Conservation (phyloP, 2,329 filamentous ascomycete genomes). For the Diaporthe humulicola region DNA sequence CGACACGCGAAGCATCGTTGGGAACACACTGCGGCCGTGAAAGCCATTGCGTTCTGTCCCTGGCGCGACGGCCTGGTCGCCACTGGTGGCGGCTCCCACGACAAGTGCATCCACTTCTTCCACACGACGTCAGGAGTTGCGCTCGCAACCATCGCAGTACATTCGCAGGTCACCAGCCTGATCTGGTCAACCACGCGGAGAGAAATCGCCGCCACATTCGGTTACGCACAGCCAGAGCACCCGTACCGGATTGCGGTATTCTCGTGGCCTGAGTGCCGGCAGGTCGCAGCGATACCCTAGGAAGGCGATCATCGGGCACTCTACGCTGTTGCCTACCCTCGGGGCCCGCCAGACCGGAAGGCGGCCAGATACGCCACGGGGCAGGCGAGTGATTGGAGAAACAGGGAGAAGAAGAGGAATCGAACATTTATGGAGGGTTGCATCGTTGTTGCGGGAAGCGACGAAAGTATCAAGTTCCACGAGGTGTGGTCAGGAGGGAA, state of each 20-base stretch:
- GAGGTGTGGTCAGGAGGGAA: constrained; percentile 85
- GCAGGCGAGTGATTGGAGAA: constrained; percentile 45
- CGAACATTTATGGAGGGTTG: constrained; percentile 80
- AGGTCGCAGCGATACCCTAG: constrained; percentile 89
- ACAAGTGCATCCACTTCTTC: constrained; percentile 96
- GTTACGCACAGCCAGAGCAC: constrained; percentile 92
- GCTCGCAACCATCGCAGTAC: constrained; percentile 91
- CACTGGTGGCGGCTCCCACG: constrained; percentile 92
- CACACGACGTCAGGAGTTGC: constrained; percentile 86
- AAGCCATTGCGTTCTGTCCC: constrained; percentile 96
- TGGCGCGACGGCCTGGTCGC: constrained; percentile 91
- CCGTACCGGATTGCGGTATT: constrained; percentile 92
- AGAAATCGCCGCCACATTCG: constrained; percentile 94
- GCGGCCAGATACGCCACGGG: constrained; percentile 57
- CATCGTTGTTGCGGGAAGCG: constrained; percentile 91
- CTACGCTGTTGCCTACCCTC: constrained; percentile 89
- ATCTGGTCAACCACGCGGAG: constrained; percentile 89
- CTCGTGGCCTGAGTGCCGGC: constrained; percentile 91
- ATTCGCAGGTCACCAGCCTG: constrained; percentile 92
- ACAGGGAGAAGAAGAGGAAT: constrained; percentile 58
- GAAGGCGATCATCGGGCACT: constrained; percentile 82
- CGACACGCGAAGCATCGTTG: constrained; percentile 79
- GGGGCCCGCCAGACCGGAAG: constrained; percentile 51
- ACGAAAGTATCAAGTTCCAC: constrained; percentile 94
- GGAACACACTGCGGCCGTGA: constrained; percentile 88